These are phyloP conservation scores for Paragyromitra xinjiangensis DNA, from an alignment of 495 filamentous ascomycete species.

Conservation along the genomic window DNA sequence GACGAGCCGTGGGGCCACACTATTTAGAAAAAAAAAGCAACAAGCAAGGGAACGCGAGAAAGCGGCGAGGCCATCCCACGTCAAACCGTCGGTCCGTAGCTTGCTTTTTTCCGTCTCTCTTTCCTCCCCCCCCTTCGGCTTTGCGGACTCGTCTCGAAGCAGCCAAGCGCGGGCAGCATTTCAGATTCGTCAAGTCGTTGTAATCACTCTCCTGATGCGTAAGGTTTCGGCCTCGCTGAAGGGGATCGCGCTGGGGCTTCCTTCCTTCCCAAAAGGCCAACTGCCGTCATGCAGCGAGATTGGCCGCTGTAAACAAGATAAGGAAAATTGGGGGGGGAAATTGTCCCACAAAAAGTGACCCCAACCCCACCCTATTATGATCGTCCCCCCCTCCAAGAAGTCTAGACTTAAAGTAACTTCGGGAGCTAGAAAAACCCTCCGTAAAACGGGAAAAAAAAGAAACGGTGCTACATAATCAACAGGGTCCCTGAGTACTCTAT, in stretches of 20 bases:
- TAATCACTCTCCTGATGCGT: constrained; percentile 37
- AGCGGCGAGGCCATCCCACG: constrained; percentile 47
- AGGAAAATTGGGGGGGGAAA: constrained; percentile 37
- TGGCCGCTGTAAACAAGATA: constrained; percentile 38
- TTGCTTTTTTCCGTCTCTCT: constrained; percentile 28
- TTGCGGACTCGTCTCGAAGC: constrained; percentile 28
- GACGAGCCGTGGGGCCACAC: constrained; percentile 46
- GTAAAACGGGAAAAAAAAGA: constrained; percentile 33
- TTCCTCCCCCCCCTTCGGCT: constrained; percentile 5
- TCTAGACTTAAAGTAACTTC: constrained; percentile 32
- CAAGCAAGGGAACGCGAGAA: constrained; percentile 26
- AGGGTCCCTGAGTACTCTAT: constrained; percentile 32
- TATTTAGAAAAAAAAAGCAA: constrained; percentile 31
- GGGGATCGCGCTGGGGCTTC: constrained; percentile 27
- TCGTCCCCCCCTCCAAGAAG: constrained; percentile 28
- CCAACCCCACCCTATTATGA: constrained; percentile 40
- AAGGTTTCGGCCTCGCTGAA: constrained; percentile 28
- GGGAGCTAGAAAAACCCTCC: constrained; percentile 27
- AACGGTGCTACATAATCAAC: constrained; percentile 41
- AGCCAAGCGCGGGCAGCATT: constrained; percentile 47
- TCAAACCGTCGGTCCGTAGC: constrained; percentile 26
- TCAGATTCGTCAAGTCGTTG: constrained; percentile 49
- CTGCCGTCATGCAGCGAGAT: constrained; percentile 41
- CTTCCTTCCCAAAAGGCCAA: constrained; percentile 38
- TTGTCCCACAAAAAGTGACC: constrained; percentile 24